Base-by-base conservation (phyloP, 106 monocot genomes). In the Dioscorea dumetorum region DNA sequence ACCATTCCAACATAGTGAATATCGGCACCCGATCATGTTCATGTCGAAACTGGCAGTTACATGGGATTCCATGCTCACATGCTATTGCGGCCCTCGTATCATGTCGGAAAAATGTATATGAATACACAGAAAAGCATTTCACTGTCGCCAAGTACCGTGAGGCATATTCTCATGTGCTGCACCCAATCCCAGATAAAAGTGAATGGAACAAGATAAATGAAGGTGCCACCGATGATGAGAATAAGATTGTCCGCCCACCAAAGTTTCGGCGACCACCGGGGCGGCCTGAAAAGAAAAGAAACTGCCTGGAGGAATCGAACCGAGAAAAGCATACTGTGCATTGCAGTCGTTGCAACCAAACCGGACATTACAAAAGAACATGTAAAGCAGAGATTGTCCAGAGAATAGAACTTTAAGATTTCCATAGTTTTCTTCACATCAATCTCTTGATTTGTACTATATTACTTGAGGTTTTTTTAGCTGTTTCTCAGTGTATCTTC, bases 281-380 rank as follows among this genome's bases (percentile, higher is more conserved):
- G 2, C 82, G 85, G 0, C 89, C 89, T 6, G 85, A 80, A 28
- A 88, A 82, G 81, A 89, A 85, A 69, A 70, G 82, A 0, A 9
- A 61, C 12, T 70, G 72, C 65, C 18, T 33, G 12, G 79, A 82
- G 50, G 82, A 82, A 24, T 14, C 61, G 8, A 66, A 54, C 13
- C 56, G 76, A 8, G 85, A 73, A 59, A 89, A 80, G 52, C 89
- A 80, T 61, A 80, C 74, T 2, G 89, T 85, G 50, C 88, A 79
- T 58, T 88, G 88, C 24, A 88, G 89, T 24, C 70, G 80, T 4
- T 89, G 89, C 82, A 85, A 85, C 48, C 89, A 85, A 65, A 82
- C 85, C 5, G 84, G 89, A 33, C 89, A 89, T 48, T 89, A 82
- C 70, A 89, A 85, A 72, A 82, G 85, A 63, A 89, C 89, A 49